Conservation (phyloP, 257 asterid species). For the Craterostigma plantagineum region DNA sequence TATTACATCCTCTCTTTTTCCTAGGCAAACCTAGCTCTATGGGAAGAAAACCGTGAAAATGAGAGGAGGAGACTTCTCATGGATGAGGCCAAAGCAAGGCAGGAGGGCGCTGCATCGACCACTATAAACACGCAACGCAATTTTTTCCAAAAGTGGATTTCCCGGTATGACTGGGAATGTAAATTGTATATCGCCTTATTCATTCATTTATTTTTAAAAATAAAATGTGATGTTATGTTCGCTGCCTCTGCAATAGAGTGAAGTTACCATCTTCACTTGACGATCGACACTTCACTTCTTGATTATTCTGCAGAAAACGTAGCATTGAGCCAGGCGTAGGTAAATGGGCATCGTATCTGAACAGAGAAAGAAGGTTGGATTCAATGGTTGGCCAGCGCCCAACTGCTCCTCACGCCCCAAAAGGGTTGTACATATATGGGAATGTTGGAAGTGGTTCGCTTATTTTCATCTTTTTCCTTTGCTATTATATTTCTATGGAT, state of each 20-base stretch:
- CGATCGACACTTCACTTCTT: too few relatives aligned
- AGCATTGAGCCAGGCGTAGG: slow-evolving; percentile 78
- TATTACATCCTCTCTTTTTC: slow-evolving; percentile 6
- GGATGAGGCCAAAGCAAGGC: slow-evolving; percentile 67
- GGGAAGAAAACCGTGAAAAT: slow-evolving; percentile 76
- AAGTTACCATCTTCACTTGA: too few relatives aligned
- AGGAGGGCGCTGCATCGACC: slow-evolving; percentile 30
- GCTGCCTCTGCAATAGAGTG: slow-evolving; percentile 12
- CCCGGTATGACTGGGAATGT: slow-evolving; percentile 27
- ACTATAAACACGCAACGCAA: slow-evolving; percentile 30
- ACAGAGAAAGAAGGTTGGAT: slow-evolving; percentile 82
- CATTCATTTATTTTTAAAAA: not conserved
- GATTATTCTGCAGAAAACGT: slow-evolving; percentile 25
- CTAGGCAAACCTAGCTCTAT: slow-evolving; percentile 50
- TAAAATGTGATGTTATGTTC: not conserved
- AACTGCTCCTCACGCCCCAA: slow-evolving; percentile 79
- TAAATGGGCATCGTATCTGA: slow-evolving; percentile 95
- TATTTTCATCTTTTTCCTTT: slow-evolving; percentile 15
- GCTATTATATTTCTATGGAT: not conserved
- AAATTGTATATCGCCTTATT: not conserved
- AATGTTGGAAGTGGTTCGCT: slow-evolving; percentile 92
- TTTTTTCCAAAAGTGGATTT: slow-evolving; percentile 54
- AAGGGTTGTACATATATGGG: slow-evolving; percentile 82
- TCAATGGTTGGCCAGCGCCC: slow-evolving; percentile 62
- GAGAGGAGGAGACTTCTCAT: too few relatives aligned